phyloP scores from a whole-genome alignment of 2,329 filamentous ascomycete genomes.

The Akanthomyces dipterigenus region DNA sequence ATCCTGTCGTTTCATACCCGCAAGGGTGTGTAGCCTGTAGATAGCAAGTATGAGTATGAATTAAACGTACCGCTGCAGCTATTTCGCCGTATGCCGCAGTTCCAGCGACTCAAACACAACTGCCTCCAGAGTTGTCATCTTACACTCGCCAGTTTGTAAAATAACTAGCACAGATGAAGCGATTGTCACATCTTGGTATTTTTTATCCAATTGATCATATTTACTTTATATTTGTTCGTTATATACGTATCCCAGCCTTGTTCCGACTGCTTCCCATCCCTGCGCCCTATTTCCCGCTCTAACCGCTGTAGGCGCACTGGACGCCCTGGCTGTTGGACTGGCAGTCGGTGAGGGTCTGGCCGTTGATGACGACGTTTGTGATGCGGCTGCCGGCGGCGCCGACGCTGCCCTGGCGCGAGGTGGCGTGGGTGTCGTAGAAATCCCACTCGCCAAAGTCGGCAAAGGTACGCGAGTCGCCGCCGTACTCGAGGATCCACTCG shows the following conservation, averaged over 20 bases:
- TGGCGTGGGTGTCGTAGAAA: conserved; percentile 3
- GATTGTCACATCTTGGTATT: too few species aligned
- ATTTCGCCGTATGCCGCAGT: too few species aligned
- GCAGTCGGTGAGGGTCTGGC: neutral
- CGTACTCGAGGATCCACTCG: conserved; percentile 51
- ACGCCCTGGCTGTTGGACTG: neutral
- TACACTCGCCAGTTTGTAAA: too few species aligned
- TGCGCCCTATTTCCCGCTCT: neutral
- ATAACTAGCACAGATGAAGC: neutral
- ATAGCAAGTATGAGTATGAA: too few species aligned
- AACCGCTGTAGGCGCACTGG: neutral
- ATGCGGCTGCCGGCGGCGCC: conserved; percentile 23
- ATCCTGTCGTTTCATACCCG: too few species aligned
- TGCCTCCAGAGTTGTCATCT: too few species aligned
- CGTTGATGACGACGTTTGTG: neutral
- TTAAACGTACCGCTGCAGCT: too few species aligned
- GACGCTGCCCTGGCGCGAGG: conserved; percentile 24
- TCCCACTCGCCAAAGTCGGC: conserved; percentile 12
- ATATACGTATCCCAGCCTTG: neutral
- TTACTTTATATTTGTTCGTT: neutral
- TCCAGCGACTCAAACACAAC: too few species aligned
- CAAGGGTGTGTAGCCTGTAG: too few species aligned
- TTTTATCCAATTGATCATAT: neutral
- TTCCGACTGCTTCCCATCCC: neutral
- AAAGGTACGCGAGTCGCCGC: conserved; percentile 17